Conservation (phyloP, 2,329 filamentous ascomycete genomes). For the Periconia sp. region DNA sequence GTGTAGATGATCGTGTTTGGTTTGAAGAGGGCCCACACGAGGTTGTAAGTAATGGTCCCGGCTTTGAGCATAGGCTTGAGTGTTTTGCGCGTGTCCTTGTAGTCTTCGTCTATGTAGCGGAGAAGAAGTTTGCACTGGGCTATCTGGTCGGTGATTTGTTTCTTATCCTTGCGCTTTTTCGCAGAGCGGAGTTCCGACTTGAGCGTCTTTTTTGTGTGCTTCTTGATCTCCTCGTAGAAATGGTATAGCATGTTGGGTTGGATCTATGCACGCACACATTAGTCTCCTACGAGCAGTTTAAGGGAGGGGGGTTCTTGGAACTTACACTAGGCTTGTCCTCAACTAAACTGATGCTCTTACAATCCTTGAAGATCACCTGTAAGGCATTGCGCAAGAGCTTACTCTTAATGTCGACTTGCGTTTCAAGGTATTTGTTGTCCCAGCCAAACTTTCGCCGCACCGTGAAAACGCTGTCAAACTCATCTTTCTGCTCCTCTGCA, state of each 20-base stretch:
- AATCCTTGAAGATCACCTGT: constrained; percentile 70
- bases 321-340: constrained; percentile 74
- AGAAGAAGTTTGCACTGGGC: constrained; percentile 72
- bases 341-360: constrained; percentile 77
- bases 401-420: constrained; percentile 82
- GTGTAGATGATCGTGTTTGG: constrained; percentile 79
- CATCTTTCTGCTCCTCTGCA: constrained; percentile 62
- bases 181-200: constrained; percentile 61
- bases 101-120: constrained; percentile 80
- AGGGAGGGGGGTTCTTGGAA: neutral
- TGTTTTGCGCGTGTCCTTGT: constrained; percentile 74
- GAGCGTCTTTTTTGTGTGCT: constrained; percentile 61
- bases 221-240: constrained; percentile 77
- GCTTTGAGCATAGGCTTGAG: constrained; percentile 79
- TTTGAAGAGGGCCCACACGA: constrained; percentile 87
- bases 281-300: neutral
- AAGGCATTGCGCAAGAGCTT: constrained; percentile 73
- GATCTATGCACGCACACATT: constrained; percentile 25
- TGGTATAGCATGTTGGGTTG: constrained; percentile 54
- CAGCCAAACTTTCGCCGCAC: constrained; percentile 81
- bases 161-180: constrained; percentile 63
- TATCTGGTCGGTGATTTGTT: constrained; percentile 60
- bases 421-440: constrained; percentile 77
- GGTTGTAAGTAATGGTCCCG: constrained; percentile 84
- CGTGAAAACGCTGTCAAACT: constrained; percentile 78